phyloP scores from a whole-genome alignment of 164 flowering plant species.

The Sextonia rubra region DNA sequence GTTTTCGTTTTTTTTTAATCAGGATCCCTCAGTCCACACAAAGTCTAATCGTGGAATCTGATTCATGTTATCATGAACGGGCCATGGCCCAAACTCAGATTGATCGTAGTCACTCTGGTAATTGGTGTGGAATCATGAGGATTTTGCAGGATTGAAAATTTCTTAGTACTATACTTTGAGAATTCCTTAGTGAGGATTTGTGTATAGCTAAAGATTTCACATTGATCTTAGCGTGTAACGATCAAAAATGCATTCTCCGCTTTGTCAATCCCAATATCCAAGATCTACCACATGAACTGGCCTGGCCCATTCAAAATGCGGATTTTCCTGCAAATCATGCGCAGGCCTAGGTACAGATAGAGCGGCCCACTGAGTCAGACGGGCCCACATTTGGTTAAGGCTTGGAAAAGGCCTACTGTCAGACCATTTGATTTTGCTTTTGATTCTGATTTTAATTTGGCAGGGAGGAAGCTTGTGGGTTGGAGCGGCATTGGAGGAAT shows the following conservation, averaged over 20 bases:
- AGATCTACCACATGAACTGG: no score
- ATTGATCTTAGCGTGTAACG: no score
- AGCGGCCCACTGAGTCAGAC: background rate
- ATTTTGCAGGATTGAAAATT: no score
- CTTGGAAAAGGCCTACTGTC: background rate
- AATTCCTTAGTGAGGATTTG: no score
- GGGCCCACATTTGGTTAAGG: background rate
- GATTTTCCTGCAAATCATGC: background rate
- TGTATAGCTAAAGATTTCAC: no score
- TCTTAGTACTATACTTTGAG: background rate
- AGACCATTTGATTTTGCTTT: background rate
- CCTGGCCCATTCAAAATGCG: background rate
- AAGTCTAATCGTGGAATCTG: background rate
- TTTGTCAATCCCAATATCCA: no score
- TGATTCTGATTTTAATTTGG: background rate
- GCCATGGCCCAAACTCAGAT: background rate
- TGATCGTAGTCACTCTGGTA: background rate
- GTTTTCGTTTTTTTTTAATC: no score
- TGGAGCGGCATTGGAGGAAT: slow-evolving; percentile 53
- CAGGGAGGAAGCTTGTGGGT: slow-evolving; percentile 43
- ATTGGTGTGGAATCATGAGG: background rate
- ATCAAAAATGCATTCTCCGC: no score
- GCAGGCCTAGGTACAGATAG: background rate
- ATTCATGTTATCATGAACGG: background rate
- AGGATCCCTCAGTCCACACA: background rate